Conservation (phyloP, 805 yeast species). For the Hanseniaspora occidentalis region DNA sequence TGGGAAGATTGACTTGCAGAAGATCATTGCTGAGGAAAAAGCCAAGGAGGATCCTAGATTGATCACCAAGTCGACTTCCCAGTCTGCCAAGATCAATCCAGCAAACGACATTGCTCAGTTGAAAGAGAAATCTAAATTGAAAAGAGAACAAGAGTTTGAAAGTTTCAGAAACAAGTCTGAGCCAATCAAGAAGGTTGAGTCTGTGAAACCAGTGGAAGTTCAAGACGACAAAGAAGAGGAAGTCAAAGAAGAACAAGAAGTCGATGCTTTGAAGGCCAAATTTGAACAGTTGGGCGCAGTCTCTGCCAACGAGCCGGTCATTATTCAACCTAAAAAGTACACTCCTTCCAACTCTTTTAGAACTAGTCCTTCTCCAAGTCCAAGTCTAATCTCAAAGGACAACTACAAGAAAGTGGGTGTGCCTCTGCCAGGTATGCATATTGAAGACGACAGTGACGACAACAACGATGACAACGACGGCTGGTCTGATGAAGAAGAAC, state of each 20-base stretch:
- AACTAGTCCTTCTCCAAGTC: constrained; percentile 11
- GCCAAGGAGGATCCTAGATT: constrained; percentile 32
- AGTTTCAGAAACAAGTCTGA: constrained; percentile 14
- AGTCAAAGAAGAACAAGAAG: constrained; percentile 16
- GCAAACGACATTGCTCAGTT: constrained; percentile 24
- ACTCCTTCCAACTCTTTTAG: constrained; percentile 7
- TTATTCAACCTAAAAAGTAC: constrained; percentile 18
- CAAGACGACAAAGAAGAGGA: constrained; percentile 15
- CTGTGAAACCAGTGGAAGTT: constrained; percentile 3
- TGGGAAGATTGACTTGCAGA: constrained; percentile 43
- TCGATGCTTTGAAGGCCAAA: constrained; percentile 26
- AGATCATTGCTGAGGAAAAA: constrained; percentile 31
- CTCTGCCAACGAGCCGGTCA: constrained; percentile 14
- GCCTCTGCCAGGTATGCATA: constrained; percentile 25
- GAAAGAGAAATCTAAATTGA: constrained; percentile 23
- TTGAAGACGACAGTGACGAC: constrained; percentile 14
- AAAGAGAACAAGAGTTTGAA: constrained; percentile 26
- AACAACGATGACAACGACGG: constrained; percentile 17
- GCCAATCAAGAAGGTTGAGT: background rate
- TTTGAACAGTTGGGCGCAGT: constrained; percentile 21
- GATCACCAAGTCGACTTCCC: constrained; percentile 10
- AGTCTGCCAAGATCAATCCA: constrained; percentile 10
- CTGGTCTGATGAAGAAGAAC: constrained; percentile 8
- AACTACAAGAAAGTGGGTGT: constrained; percentile 17
- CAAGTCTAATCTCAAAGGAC: constrained; percentile 9